These are phyloP conservation scores for Trametes meyenii DNA, from an alignment of 768 basidiomycete species.

Conservation along the genomic window DNA sequence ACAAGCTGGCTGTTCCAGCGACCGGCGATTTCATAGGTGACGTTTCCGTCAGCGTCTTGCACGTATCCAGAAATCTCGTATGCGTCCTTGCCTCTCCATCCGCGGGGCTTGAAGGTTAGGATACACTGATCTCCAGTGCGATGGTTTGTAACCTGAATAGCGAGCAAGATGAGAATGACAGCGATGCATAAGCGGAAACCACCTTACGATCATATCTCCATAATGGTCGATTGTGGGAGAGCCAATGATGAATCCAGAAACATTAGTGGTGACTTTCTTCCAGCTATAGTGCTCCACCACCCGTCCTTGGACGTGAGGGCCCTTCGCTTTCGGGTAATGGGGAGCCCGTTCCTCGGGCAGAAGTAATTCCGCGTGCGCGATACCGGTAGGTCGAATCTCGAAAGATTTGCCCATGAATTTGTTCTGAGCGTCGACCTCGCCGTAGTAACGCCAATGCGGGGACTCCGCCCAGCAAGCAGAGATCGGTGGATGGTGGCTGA, in stretches of 20 bases:
- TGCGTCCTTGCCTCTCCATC: slow-evolving; percentile 91
- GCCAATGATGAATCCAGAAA: slow-evolving; percentile 93
- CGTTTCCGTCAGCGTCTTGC: slow-evolving; percentile 59
- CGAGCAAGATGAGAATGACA: neutral
- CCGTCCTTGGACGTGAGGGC: slow-evolving; percentile 45
- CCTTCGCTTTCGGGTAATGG: slow-evolving; percentile 60
- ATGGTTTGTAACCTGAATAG: slow-evolving; percentile 76
- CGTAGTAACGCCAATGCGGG: slow-evolving; percentile 87
- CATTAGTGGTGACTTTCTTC: slow-evolving; percentile 92
- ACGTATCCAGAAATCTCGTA: slow-evolving; percentile 92
- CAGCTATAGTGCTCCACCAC: slow-evolving; percentile 91
- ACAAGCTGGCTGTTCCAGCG: slow-evolving; percentile 96
- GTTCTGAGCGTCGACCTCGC: slow-evolving; percentile 96
- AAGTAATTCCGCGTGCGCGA: slow-evolving; percentile 84
- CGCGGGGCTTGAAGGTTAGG: slow-evolving; percentile 93
- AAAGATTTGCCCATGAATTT: slow-evolving; percentile 97
- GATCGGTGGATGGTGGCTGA: slow-evolving; percentile 96
- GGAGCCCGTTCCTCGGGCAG: slow-evolving; percentile 69
- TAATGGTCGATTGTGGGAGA: slow-evolving; percentile 61
- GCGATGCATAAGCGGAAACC: neutral
- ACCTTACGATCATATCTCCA: slow-evolving; percentile 88
- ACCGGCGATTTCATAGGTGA: slow-evolving; percentile 88
- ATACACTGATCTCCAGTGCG: slow-evolving; percentile 86
- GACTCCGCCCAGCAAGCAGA: slow-evolving; percentile 96
- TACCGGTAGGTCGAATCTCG: slow-evolving; percentile 94